Percentiles rank a stretch among this genome's conserved stretches.
phyloP scores from a whole-genome alignment of 495 filamentous ascomycete species.

The Aspergillus mulundensis region DNA sequence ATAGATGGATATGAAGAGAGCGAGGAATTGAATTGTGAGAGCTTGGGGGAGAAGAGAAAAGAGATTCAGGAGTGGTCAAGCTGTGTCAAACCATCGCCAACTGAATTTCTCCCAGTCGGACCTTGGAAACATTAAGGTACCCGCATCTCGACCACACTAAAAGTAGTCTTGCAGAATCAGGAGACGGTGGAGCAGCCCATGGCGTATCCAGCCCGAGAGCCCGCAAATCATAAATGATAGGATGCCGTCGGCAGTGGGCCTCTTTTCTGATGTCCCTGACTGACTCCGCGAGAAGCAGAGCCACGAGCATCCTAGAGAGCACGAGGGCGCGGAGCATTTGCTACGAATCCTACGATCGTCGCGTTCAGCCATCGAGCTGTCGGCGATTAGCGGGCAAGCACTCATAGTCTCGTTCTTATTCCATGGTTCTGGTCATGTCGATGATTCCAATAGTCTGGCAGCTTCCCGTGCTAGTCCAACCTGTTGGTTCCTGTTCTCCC shows the following conservation, averaged over 20 bases:
- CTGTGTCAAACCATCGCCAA: not conserved
- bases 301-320: not conserved
- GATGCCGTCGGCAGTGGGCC: not conserved
- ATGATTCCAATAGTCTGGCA: not conserved
- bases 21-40: constrained; percentile 4
- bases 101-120: not conserved
- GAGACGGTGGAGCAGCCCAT: constrained; percentile 13
- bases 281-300: not conserved
- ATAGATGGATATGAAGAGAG: constrained; percentile 1
- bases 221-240: constrained; percentile 13
- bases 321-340: not conserved
- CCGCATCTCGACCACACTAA: not conserved
- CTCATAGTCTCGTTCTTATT: not conserved
- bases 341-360: not conserved
- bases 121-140: constrained; percentile 7
- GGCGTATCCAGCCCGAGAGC: not conserved
- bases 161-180: constrained; percentile 15
- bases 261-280: not conserved
- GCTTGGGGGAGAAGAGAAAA: constrained; percentile 13
- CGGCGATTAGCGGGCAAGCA: not conserved
- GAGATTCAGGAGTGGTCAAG: constrained; percentile 4
- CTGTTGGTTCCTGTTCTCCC: not conserved
- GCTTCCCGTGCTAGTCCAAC: not conserved
- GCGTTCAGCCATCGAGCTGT: not conserved
- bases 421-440: constrained; percentile 1